Evolutionary conservation across 2,329 filamentous ascomycete genomes (phyloP), one percentile per base, ranked within the genome.

Genomic region (Aschersonia sp.): DNA sequence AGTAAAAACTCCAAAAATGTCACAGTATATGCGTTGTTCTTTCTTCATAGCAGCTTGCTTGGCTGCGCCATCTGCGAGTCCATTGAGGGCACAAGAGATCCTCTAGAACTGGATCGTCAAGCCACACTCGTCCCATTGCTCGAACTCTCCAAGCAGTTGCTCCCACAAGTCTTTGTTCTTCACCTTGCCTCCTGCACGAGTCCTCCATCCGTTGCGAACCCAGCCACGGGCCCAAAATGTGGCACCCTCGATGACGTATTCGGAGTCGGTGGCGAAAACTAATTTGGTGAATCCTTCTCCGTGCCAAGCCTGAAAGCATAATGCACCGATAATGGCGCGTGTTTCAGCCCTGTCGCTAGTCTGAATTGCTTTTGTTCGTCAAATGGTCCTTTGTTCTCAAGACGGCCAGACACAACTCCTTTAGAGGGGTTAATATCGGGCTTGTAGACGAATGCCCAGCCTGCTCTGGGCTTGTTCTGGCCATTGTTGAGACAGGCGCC

Each of bases 401-500:
- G 62, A 6, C 62, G 65, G 42, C 57, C 61, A 7, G 50, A 51
- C 1, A 42, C 29, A 9, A 46, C 2, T 4, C 45, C 32, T 9
- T 28, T 6, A 5, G 0, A 2, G 35, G 5, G 1, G 29, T 44
- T 9, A 5, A 12, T 30, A 5, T 49, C 52, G 2, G 31, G 47
- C 40, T 58, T 51, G 45, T 58, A 51, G 20, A 63, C 55, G 43
- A 70, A 60, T 0, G 61, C 62, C 61, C 68, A 73, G 41, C 67
- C 69, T 3, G 63, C 70, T 48, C 50, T 54, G 0, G 66, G 54
- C 29, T 66, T 55, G 2, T 32, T 28, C 40, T 59, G 50, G 10
- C 68, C 70, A 48, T 73, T 72, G 32, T 65, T 54, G 1, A 64
- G 47, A 49, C 71, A 75, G 0, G 68, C 63, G 3, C 72, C 71